Evolutionary conservation across 2,329 filamentous ascomycete species (phyloP).

Genomic region (Fusarium succisae): DNA sequence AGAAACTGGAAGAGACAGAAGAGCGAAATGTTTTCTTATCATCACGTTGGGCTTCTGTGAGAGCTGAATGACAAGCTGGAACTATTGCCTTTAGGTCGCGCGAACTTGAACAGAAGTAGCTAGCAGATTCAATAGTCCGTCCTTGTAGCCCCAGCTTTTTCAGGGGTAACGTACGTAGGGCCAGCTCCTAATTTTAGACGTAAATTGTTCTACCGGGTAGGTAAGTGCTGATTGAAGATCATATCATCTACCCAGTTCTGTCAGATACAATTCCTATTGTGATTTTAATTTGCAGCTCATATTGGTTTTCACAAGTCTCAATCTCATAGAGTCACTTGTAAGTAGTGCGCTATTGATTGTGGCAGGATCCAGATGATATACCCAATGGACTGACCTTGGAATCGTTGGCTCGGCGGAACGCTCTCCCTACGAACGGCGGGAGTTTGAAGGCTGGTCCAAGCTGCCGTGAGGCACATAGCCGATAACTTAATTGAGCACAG

Average conservation of each 20-base stretch:
- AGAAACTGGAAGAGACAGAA: not conserved
- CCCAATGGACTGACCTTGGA: too few relatives aligned
- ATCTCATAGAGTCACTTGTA: rapidly evolving
- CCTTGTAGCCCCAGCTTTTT: not conserved
- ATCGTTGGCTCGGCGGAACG: too few relatives aligned
- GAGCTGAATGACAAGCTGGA: not conserved
- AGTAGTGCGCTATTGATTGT: rapidly evolving
- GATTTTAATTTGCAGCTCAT: too few relatives aligned
- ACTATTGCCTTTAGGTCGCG: not conserved
- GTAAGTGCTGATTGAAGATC: too few relatives aligned
- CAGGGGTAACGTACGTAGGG: not conserved
- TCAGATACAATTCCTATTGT: not conserved
- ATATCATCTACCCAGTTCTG: not conserved
- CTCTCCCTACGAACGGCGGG: rapidly evolving
- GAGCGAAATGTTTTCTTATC: not conserved
- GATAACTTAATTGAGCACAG: not conserved
- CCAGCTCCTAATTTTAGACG: not conserved
- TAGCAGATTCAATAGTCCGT: not conserved
- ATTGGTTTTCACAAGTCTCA: rapidly evolving
- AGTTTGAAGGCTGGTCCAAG: not conserved
- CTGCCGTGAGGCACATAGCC: not conserved
- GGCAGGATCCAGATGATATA: not conserved
- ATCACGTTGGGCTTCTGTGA: not conserved
- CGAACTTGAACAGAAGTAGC: not conserved
- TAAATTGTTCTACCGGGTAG: not conserved